Percentiles rank a stretch among this genome's conserved stretches.
These are phyloP conservation scores for Chaetomium fimeti DNA, from an alignment of 495 filamentous ascomycete genomes.

Conservation along the genomic window DNA sequence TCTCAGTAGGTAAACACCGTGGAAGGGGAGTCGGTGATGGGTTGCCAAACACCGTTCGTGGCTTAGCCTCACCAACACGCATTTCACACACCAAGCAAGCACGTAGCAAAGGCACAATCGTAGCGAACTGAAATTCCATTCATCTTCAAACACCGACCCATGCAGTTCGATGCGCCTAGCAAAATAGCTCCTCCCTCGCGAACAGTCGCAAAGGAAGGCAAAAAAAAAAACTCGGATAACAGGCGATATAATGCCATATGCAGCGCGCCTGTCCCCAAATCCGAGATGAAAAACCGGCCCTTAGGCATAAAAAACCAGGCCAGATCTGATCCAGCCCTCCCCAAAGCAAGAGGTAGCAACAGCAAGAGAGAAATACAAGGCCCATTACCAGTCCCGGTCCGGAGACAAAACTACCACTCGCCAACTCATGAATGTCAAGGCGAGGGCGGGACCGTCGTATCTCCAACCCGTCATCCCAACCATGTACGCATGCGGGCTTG, in stretches of 20 bases:
- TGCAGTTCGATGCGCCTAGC: background rate
- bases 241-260: background rate
- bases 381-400: slow-evolving; percentile 1
- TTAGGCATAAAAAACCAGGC: background rate
- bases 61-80: background rate
- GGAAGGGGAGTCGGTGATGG: too few relatives aligned
- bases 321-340: background rate
- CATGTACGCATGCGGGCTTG: background rate
- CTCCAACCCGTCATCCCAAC: background rate
- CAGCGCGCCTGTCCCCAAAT: background rate
- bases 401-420: background rate
- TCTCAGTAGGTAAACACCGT: too few relatives aligned
- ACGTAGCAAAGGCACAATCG: background rate
- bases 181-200: background rate
- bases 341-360: background rate
- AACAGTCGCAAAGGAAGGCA: background rate
- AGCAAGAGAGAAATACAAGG: background rate
- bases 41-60: background rate
- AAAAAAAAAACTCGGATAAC: background rate
- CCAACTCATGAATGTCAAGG: background rate
- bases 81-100: background rate
- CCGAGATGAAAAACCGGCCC: background rate
- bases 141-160: background rate
- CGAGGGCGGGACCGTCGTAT: background rate
- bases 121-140: background rate